These are phyloP conservation scores for Penicillium sp. DNA, from an alignment of 2,329 filamentous ascomycete species.

Conservation along the genomic window DNA sequence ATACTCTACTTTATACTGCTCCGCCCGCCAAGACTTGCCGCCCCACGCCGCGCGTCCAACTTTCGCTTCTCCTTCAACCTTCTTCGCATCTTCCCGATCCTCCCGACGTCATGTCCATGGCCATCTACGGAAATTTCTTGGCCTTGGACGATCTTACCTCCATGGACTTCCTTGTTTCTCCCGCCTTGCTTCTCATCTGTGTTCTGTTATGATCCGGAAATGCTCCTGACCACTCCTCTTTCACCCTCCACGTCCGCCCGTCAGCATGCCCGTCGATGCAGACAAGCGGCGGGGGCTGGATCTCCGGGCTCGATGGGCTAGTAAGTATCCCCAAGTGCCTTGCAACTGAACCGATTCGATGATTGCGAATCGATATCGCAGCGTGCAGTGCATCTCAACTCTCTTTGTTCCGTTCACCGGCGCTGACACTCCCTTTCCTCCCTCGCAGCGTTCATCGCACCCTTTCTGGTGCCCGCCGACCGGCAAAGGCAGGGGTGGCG, in stretches of 20 bases:
- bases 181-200: background rate
- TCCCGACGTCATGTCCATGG: slow-evolving; percentile 3
- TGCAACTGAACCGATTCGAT: background rate
- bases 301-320: slow-evolving; percentile 19
- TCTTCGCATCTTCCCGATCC: background rate
- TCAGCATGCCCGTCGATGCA: slow-evolving; percentile 27
- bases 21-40: background rate
- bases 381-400: too few species aligned
- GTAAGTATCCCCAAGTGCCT: slow-evolving; percentile 13
- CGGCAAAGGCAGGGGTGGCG: slow-evolving; percentile 32
- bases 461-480: slow-evolving; percentile 8
- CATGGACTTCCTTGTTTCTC: background rate
- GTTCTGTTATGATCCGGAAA: slow-evolving; percentile 14
- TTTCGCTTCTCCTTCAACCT: background rate
- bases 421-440: background rate
- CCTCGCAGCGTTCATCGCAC: slow-evolving; percentile 14
- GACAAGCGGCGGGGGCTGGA: slow-evolving; percentile 13
- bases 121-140: slow-evolving; percentile 9
- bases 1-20: background rate
- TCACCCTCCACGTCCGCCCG: slow-evolving; percentile 9
- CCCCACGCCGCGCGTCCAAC: background rate
- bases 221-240: slow-evolving; percentile 18
- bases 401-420: too few species aligned
- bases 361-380: too few species aligned
- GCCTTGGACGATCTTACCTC: background rate